Conservation (phyloP, 768 basidiomycete genomes). For the Leccinum subgranulosum region DNA sequence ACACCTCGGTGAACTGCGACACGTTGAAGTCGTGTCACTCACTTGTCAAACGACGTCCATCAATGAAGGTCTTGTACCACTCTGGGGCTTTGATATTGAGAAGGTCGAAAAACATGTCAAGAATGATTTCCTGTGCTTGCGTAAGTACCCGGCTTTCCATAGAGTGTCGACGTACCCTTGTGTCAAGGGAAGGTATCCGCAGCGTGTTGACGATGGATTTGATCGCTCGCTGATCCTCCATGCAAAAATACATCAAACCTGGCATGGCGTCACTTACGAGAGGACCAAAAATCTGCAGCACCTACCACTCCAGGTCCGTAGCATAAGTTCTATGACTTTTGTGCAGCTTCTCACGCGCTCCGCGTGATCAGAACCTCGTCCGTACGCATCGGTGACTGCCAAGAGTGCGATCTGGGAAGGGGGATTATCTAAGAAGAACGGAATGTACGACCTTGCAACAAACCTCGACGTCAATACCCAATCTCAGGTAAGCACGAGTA, state of each 20-base stretch:
- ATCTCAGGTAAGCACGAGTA: slow-evolving; percentile 70
- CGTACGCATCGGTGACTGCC: slow-evolving; percentile 90
- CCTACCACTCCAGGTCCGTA: slow-evolving; percentile 93
- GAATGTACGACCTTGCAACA: slow-evolving; percentile 10
- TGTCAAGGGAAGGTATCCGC: slow-evolving; percentile 82
- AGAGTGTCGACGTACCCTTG: slow-evolving; percentile 50
- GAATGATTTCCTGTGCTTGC: slow-evolving; percentile 72
- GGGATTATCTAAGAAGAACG: neutral
- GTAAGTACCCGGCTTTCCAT: slow-evolving; percentile 9
- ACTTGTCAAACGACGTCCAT: slow-evolving; percentile 87
- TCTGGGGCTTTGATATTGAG: slow-evolving; percentile 89
- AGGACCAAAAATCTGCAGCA: slow-evolving; percentile 4
- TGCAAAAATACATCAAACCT: slow-evolving; percentile 92
- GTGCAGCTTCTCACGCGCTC: slow-evolving; percentile 79
- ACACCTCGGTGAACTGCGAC: neutral
- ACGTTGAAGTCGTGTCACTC: slow-evolving; percentile 23
- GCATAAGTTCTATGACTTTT: slow-evolving; percentile 75
- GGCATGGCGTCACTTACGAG: slow-evolving; percentile 17
- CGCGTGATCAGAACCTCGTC: slow-evolving; percentile 72
- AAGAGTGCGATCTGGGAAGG: slow-evolving; percentile 70
- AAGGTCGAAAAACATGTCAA: slow-evolving; percentile 93
- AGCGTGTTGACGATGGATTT: slow-evolving; percentile 81
- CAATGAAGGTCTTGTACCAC: slow-evolving; percentile 92
- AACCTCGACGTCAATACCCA: slow-evolving; percentile 91
- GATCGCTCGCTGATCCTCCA: slow-evolving; percentile 84